These are phyloP conservation scores for Fusarium hainanense DNA, from an alignment of 2,329 filamentous ascomycete species.

Conservation along the genomic window DNA sequence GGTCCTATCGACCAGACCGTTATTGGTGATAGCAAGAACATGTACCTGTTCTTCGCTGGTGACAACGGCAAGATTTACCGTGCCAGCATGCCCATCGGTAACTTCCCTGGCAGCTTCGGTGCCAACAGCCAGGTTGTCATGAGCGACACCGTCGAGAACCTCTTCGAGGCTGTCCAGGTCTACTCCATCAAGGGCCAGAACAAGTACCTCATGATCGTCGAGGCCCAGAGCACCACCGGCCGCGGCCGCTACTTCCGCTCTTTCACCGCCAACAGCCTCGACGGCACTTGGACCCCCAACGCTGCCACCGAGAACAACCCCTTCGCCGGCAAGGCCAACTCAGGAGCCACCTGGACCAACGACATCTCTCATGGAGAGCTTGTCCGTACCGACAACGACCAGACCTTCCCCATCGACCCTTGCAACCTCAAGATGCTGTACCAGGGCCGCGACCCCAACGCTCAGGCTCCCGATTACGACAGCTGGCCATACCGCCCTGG, in stretches of 20 bases:
- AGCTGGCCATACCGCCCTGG: conserved; percentile 14
- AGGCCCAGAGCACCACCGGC: conserved; percentile 64
- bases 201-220: conserved; percentile 75
- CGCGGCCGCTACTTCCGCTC: conserved; percentile 43
- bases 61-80: conserved; percentile 76
- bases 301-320: conserved; percentile 66
- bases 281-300: conserved; percentile 68
- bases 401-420: conserved; percentile 71
- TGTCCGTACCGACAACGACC: conserved; percentile 65
- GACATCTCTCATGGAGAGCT: conserved; percentile 75
- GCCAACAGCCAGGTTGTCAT: conserved; percentile 49
- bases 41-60: conserved; percentile 75
- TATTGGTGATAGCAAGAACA: conserved; percentile 69
- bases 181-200: conserved; percentile 67
- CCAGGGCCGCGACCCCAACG: conserved; percentile 61
- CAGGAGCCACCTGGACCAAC: conserved; percentile 71
- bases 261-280: conserved; percentile 68
- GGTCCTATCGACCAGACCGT: conserved; percentile 72
- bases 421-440: conserved; percentile 75
- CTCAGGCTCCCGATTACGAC: conserved; percentile 56
- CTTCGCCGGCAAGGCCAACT: conserved; percentile 75
- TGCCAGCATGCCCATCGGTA: conserved; percentile 68
- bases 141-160: conserved; percentile 64
- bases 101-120: conserved; percentile 72
- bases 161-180: conserved; percentile 75